Percentiles rank a stretch among this genome's conserved stretches.
phyloP scores from a whole-genome alignment of 2,329 filamentous ascomycete genomes.

The Verruconis gallopava region DNA sequence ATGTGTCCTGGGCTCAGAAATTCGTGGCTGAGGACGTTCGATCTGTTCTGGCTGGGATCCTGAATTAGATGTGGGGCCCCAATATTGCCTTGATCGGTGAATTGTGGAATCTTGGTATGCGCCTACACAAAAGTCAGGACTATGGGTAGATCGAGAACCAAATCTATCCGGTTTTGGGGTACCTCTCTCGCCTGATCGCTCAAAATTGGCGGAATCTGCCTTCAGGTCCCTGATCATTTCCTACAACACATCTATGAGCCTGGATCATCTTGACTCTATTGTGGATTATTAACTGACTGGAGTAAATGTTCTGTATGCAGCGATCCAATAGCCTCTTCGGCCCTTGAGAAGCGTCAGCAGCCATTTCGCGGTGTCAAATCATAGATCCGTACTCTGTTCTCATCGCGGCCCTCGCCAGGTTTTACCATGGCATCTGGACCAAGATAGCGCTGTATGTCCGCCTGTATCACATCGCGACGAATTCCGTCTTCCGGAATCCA shows the following conservation, averaged over 20 bases:
- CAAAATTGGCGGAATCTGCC: conserved; percentile 34
- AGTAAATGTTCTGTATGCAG: conserved; percentile 37
- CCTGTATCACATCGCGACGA: conserved; percentile 38
- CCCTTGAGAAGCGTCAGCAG: conserved; percentile 18
- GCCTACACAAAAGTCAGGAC: conserved; percentile 32
- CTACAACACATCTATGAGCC: conserved; percentile 16
- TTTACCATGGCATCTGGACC: conserved; percentile 38
- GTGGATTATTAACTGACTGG: conserved; percentile 33
- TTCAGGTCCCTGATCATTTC: conserved; percentile 38
- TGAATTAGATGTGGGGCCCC: conserved; percentile 18
- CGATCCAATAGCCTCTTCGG: conserved; percentile 37
- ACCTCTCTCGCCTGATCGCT: conserved; percentile 30
- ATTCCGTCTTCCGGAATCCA: conserved; percentile 38
- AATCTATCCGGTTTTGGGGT: conserved; percentile 27
- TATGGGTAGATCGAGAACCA: conserved; percentile 28
- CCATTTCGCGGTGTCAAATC: conserved; percentile 11
- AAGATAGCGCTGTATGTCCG: conserved; percentile 39
- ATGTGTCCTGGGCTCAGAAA: background rate
- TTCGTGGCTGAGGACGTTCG: conserved; percentile 7
- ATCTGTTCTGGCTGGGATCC: conserved; percentile 15
- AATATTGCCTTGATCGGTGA: conserved; percentile 30
- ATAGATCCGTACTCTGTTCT: conserved; percentile 28
- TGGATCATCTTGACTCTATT: too few species aligned
- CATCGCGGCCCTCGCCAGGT: conserved; percentile 32
- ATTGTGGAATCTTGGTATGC: conserved; percentile 31